Conservation (phyloP, 805 yeast genomes). For the Maudiozyma barnettii region DNA sequence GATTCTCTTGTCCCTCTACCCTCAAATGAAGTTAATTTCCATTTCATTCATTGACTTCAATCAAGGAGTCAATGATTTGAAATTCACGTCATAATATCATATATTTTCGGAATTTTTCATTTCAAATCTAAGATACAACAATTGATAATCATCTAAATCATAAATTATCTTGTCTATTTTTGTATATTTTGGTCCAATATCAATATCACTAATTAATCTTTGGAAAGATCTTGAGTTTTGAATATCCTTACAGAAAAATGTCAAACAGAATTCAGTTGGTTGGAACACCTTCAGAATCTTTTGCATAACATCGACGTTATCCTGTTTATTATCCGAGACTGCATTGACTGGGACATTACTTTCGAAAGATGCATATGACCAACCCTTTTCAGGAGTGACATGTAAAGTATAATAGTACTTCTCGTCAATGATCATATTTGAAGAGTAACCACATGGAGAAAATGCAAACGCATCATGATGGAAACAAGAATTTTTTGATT, state of each 20-base stretch:
- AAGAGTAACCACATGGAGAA: slow-evolving; percentile 90
- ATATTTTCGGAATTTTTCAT: neutral
- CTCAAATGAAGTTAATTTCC: no score
- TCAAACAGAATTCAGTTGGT: slow-evolving; percentile 67
- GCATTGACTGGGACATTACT: slow-evolving; percentile 57
- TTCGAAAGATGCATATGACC: slow-evolving; percentile 95
- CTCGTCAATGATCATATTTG: slow-evolving; percentile 63
- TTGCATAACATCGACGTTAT: slow-evolving; percentile 46
- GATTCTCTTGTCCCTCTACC: no score
- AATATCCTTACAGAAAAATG: slow-evolving; percentile 34
- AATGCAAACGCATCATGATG: slow-evolving; percentile 82
- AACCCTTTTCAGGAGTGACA: slow-evolving; percentile 87
- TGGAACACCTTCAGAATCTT: slow-evolving; percentile 55
- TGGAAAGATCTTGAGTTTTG: slow-evolving; percentile 27
- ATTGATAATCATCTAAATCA: slow-evolving; percentile 64
- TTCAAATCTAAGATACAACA: slow-evolving; percentile 56
- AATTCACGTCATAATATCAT: neutral
- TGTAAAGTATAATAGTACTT: slow-evolving; percentile 75
- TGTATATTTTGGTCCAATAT: slow-evolving; percentile 34
- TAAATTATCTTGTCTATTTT: slow-evolving; percentile 61
- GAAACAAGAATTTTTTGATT: slow-evolving; percentile 27
- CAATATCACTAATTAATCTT: slow-evolving; percentile 26
- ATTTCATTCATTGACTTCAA: no score
- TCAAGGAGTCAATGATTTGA: no score
- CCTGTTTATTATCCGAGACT: slow-evolving; percentile 28